These are phyloP conservation scores for Leishmania gerbilli DNA, from an alignment of 208 protist species.

Conservation along the genomic window DNA sequence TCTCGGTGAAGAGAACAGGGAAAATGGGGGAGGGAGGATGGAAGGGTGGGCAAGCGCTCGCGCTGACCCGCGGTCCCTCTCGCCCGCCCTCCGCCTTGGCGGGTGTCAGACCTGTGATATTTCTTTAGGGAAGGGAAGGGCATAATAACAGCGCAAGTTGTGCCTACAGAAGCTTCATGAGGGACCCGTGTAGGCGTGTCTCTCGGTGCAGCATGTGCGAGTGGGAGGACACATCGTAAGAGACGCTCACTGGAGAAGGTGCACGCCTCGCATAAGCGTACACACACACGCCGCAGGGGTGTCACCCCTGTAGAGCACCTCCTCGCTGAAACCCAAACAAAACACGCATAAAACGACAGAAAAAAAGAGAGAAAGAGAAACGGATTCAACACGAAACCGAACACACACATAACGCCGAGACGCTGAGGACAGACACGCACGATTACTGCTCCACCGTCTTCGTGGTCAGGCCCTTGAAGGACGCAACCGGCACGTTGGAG, in stretches of 20 bases:
- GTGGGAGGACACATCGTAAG: not conserved
- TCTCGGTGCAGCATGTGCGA: not conserved
- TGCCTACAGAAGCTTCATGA: not conserved
- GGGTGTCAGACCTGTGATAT: not conserved
- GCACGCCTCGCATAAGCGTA: not conserved
- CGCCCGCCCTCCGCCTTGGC: not conserved
- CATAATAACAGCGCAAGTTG: not conserved
- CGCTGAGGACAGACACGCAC: not conserved
- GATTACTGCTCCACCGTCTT: slow-evolving; percentile 77
- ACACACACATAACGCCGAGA: not conserved
- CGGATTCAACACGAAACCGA: not conserved
- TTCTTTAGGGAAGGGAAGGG: not conserved
- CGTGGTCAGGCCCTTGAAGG: slow-evolving; percentile 88
- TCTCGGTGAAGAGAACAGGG: not conserved
- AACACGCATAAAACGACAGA: not conserved
- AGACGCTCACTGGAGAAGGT: not conserved
- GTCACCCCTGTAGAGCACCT: not conserved
- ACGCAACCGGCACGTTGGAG: slow-evolving; percentile 83
- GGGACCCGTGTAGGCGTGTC: not conserved
- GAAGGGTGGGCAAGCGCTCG: not conserved
- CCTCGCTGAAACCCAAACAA: not conserved
- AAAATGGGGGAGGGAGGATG: not conserved
- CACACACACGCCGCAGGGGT: not conserved
- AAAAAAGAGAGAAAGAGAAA: not conserved
- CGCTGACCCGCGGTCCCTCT: not conserved